These are phyloP conservation scores for Cardiosporidium cionae DNA, from an alignment of 169 alveolate species.

Conservation along the genomic window DNA sequence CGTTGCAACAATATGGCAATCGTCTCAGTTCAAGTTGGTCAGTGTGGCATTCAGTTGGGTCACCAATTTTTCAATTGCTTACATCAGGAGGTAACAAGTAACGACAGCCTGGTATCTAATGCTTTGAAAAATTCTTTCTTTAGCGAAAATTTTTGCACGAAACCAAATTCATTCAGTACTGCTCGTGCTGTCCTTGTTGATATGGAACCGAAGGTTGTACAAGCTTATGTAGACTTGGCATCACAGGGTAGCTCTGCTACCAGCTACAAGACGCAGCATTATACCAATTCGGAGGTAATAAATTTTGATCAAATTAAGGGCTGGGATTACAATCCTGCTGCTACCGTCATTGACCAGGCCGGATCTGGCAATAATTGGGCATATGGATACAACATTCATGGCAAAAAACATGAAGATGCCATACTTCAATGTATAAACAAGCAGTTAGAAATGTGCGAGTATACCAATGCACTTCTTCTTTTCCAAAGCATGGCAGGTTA, in stretches of 20 bases:
- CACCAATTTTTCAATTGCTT: neutral
- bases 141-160: too few relatives aligned
- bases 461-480: neutral
- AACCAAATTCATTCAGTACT: too few relatives aligned
- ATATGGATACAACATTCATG: neutral
- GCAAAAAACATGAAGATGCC: neutral
- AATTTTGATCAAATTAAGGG: neutral
- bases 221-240: neutral
- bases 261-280: too few relatives aligned
- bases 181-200: conserved; percentile 2
- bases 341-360: neutral
- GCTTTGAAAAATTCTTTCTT: too few relatives aligned
- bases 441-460: neutral
- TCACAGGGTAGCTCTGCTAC: neutral
- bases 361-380: conserved; percentile 11
- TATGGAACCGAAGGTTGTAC: conserved; percentile 6
- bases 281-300: too few relatives aligned
- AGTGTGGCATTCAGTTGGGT: conserved; percentile 10
- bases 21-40: conserved; percentile 4
- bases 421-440: neutral
- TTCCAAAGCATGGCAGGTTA: neutral
- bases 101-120: too few relatives aligned
- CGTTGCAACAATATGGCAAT: neutral
- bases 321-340: neutral
- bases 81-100: neutral